phyloP scores from a whole-genome alignment of 306 rosid genomes.

The Pueraria montana region DNA sequence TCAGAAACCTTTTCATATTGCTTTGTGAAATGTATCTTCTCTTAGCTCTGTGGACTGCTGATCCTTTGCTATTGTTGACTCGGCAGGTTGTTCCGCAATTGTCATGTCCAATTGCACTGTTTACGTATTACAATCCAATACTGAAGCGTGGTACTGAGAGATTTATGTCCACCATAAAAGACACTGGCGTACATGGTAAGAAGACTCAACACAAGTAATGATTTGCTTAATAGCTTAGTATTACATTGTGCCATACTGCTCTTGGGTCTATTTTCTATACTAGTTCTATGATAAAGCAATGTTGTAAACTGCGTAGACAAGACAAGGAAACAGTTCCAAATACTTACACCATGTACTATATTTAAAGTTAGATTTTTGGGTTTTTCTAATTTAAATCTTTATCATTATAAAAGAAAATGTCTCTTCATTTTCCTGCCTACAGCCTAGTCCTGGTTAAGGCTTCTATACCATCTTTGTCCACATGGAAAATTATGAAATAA shows the following conservation, averaged over 20 bases:
- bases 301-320: slow-evolving; percentile 23
- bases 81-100: slow-evolving; percentile 85
- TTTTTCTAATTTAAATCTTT: slow-evolving; percentile 21
- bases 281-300: slow-evolving; percentile 12
- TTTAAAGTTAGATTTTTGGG: neutral
- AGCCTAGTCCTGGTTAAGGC: slow-evolving; percentile 3
- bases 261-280: slow-evolving; percentile 13
- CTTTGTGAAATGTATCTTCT: slow-evolving; percentile 13
- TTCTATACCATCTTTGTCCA: neutral
- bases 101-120: slow-evolving; percentile 88
- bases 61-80: slow-evolving; percentile 43
- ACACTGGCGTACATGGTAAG: slow-evolving; percentile 82
- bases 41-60: slow-evolving; percentile 5
- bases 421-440: slow-evolving; percentile 29
- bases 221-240: slow-evolving; percentile 36
- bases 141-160: slow-evolving; percentile 80
- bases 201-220: slow-evolving; percentile 41
- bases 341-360: slow-evolving; percentile 22
- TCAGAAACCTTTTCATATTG: slow-evolving; percentile 32
- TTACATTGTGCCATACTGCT: slow-evolving; percentile 11
- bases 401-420: slow-evolving; percentile 34
- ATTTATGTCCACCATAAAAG: slow-evolving; percentile 79
- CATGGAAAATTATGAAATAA: slow-evolving; percentile 7
- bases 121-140: slow-evolving; percentile 91
- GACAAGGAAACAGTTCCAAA: slow-evolving; percentile 23